Base-by-base conservation (phyloP, 768 basidiomycete species). In the Boletus rubescentipes region DNA sequence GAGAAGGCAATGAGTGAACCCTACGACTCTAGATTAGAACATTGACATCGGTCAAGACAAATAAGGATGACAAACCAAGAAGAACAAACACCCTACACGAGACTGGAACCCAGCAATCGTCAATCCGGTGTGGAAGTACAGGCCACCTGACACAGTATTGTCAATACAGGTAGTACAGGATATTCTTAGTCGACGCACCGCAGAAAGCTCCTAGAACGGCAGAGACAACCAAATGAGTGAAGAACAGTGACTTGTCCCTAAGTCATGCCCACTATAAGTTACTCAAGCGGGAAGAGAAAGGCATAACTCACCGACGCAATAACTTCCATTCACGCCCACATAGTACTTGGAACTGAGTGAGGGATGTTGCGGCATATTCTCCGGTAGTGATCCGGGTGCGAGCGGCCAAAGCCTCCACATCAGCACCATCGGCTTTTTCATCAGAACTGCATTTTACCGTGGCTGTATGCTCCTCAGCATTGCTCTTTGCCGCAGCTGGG, bases 71-170 rank as follows among this genome's bases (percentile, higher is more conserved):
- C 68, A 21, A 59, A 90, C 90, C 63, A 97, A 68, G 83, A 98
- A 98, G 79, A 98, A 97, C 38, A 98, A 71, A 60, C 89, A 91
- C 30, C 95, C 95, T n/a, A 98, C 81, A 30, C 95, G 81, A 35
- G 88, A 89, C 67, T 97, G 94, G 78, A 97, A 97, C 2, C 94
- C 94, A 23, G 93, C 90, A 57, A 97, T 96, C 5, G 83, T 87
- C 18, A 81, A 73, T 34, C 79, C 82, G 0, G 91, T 93, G 29
- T 93, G 68, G 72, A 77, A 98, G 67, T 95, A 97, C 51, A 96
- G 69, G 0, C 95, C 94, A 52, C 93, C 90, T 88, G 40, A 38
- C 38, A 21, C 8, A 51, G 35, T 3, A 40, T 46, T 35, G 15
- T 60, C 34, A 44, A 30, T 38, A 30, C 21, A 29, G 31, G n/a